A percentile compares a stretch with the other conserved stretches of the same genome.
Evolutionary conservation across 1,284 basidiomycete species (phyloP).

Genomic region (Apiotrichum gracile): DNA sequence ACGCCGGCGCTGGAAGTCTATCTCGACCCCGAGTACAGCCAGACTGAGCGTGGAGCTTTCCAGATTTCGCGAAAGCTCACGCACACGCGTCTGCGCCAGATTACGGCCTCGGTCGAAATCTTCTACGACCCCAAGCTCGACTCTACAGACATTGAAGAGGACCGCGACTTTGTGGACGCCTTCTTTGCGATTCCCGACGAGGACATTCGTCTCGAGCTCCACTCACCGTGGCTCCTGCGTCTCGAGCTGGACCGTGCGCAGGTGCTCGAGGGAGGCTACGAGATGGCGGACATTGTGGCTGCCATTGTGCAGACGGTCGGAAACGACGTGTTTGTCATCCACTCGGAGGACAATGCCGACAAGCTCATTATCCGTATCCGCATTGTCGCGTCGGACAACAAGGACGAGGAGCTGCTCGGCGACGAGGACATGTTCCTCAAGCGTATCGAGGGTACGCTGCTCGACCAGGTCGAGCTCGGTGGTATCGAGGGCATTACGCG

Average conservation of each 20-base stretch:
- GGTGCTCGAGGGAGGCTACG: constrained; percentile 95
- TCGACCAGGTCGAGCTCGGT: constrained; percentile 90
- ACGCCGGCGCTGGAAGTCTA: constrained; percentile 93
- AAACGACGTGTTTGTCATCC: constrained; percentile 94
- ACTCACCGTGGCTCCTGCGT: constrained; percentile 95
- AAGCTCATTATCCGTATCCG: constrained; percentile 96
- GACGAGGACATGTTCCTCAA: constrained; percentile 97
- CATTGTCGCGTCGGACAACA: constrained; percentile 80
- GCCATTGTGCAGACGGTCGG: constrained; percentile 93
- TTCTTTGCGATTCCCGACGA: constrained; percentile 99
- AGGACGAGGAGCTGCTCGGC: constrained; percentile 73
- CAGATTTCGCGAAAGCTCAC: constrained; percentile 56
- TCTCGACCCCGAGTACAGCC: constrained; percentile 66
- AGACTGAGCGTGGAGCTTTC: constrained; percentile 60
- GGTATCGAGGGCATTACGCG: constrained; percentile 87
- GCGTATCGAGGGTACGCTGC: constrained; percentile 91
- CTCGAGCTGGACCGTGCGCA: constrained; percentile 94
- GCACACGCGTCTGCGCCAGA: constrained; percentile 88
- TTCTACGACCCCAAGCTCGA: constrained; percentile 95
- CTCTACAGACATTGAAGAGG: constrained; percentile 92
- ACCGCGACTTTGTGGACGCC: constrained; percentile 91
- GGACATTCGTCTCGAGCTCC: constrained; percentile 83
- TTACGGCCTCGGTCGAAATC: constrained; percentile 94
- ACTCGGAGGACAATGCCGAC: constrained; percentile 97
- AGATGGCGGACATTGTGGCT: constrained; percentile 91